A percentile compares a stretch with the other conserved stretches of the same genome.
Evolutionary conservation across 305 asterid species (phyloP).

Genomic region (Fraxinus sp.): DNA sequence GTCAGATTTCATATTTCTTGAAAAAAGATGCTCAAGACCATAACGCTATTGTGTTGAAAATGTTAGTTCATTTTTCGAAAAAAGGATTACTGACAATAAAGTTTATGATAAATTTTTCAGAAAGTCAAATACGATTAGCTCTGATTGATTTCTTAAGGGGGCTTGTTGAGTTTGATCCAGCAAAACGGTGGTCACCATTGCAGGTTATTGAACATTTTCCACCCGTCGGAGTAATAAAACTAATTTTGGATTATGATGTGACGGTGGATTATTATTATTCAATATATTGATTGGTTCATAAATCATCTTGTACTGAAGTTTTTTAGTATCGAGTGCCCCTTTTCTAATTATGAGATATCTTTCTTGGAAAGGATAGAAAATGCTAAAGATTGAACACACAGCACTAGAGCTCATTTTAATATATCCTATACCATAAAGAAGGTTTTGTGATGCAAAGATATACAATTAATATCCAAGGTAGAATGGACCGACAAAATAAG

Average conservation of each 20-base stretch:
- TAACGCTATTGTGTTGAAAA: constrained; percentile 11
- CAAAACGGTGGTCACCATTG: constrained; percentile 95
- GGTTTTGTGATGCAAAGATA: background rate
- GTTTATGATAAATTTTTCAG: constrained; percentile 45
- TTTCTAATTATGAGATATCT: background rate
- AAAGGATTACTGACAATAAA: constrained; percentile 17
- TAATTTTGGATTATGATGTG: constrained; percentile 19
- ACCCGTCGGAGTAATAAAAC: constrained; percentile 20
- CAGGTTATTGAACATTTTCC: constrained; percentile 59
- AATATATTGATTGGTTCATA: constrained; percentile 11
- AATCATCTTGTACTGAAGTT: background rate
- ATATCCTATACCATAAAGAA: background rate
- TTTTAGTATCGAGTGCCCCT: background rate
- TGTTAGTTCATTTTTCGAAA: constrained; percentile 17
- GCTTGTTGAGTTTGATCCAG: constrained; percentile 98
- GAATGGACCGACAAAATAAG: background rate
- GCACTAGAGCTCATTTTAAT: background rate
- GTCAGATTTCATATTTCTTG: constrained; percentile 41
- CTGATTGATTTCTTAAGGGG: constrained; percentile 96
- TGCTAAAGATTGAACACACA: background rate
- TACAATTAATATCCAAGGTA: background rate
- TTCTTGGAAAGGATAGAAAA: background rate
- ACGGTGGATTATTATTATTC: constrained; percentile 17
- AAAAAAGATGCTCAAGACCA: constrained; percentile 11
- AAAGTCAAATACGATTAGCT: constrained; percentile 74